Percentiles rank a stretch among this genome's conserved stretches.
Conservation (phyloP, 805 yeast species). For the Kazachstania viticola region DNA sequence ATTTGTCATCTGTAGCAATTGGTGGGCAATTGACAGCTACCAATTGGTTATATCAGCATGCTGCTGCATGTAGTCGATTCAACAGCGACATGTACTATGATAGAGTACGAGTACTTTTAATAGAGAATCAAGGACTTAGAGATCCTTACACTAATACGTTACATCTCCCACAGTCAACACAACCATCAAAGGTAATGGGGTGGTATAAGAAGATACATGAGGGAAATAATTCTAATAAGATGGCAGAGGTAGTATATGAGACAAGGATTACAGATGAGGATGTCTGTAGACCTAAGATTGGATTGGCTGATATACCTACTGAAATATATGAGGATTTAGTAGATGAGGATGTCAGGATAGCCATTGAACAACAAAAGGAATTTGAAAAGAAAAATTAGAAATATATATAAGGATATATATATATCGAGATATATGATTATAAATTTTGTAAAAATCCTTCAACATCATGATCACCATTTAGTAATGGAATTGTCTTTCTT, state of each 20-base stretch:
- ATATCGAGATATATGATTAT: not conserved
- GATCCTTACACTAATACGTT: slow-evolving; percentile 80
- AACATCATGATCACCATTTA: slow-evolving; percentile 31
- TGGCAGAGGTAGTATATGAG: slow-evolving; percentile 33
- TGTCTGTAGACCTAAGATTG: slow-evolving; percentile 42
- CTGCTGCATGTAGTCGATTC: slow-evolving; percentile 61
- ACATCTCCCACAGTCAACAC: slow-evolving; percentile 65
- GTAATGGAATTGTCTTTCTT: slow-evolving; percentile 34
- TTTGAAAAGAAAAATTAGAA: slow-evolving; percentile 29
- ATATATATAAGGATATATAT: not conserved
- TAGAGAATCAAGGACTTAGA: slow-evolving; percentile 42
- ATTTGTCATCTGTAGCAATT: slow-evolving; percentile 11
- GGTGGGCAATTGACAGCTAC: slow-evolving; percentile 44
- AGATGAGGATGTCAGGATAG: slow-evolving; percentile 44
- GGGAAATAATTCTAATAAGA: slow-evolving; percentile 16
- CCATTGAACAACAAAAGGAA: slow-evolving; percentile 50
- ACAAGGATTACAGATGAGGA: slow-evolving; percentile 37
- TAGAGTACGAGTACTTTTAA: slow-evolving; percentile 37
- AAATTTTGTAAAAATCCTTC: slow-evolving; percentile 9
- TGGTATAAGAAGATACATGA: slow-evolving; percentile 12
- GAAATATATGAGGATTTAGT: slow-evolving; percentile 48
- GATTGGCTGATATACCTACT: slow-evolving; percentile 47
- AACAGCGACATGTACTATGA: slow-evolving; percentile 53
- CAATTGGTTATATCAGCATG: slow-evolving; percentile 79
- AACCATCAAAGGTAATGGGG: slow-evolving; percentile 41